Percentiles rank a stretch among this genome's conserved stretches.
Conservation (phyloP, 768 basidiomycete genomes). For the Leucocoprinus birnbaumii region DNA sequence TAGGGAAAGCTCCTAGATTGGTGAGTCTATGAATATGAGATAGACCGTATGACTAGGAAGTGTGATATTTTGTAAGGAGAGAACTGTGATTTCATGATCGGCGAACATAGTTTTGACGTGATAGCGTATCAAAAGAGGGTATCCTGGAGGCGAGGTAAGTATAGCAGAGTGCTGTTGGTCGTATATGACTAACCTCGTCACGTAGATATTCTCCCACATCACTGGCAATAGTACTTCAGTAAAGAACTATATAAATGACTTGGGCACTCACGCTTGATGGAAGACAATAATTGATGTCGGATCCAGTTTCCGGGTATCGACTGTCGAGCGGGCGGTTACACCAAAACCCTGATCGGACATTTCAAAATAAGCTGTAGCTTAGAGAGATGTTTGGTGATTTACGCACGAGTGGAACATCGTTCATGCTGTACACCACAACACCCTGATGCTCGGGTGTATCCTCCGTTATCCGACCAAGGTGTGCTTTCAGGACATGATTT, state of each 20-base stretch:
- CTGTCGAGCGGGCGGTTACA: constrained; percentile 91
- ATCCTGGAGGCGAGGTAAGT: constrained; percentile 43
- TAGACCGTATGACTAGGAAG: no score
- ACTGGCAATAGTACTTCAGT: constrained; percentile 35
- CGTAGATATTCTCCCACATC: constrained; percentile 98
- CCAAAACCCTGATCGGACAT: constrained; percentile 82
- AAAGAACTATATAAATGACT: constrained; percentile 2
- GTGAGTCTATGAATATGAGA: no score
- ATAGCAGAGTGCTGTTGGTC: constrained; percentile 17
- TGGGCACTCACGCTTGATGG: constrained; percentile 81
- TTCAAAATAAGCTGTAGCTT: neutral
- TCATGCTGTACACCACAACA: constrained; percentile 96
- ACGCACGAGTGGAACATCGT: constrained; percentile 84
- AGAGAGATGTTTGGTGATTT: neutral
- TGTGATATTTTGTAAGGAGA: no score
- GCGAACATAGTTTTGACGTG: no score
- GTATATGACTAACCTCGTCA: constrained; percentile 66
- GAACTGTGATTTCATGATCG: no score
- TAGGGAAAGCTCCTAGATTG: no score
- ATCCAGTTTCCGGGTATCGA: constrained; percentile 96
- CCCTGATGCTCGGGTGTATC: constrained; percentile 99
- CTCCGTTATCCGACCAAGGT: constrained; percentile 97
- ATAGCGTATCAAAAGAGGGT: constrained; percentile 60
- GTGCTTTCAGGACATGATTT: constrained; percentile 97
- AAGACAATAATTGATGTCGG: constrained; percentile 97